Base-by-base conservation (phyloP, 352 stramenopile genomes). In the Blastocystis sp. region DNA sequence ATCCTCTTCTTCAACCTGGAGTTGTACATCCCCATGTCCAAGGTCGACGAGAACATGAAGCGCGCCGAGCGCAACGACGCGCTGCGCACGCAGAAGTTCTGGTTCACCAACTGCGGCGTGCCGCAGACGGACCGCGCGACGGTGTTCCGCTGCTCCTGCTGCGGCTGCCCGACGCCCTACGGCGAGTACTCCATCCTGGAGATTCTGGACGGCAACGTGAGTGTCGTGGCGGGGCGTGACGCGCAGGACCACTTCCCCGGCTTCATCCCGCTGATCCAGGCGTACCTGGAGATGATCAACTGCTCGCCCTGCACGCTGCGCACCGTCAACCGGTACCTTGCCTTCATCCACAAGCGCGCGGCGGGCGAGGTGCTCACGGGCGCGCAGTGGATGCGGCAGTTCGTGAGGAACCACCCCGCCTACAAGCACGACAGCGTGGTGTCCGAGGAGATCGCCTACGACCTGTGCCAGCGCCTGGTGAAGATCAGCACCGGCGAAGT, bases 1-100 rank as follows among this genome's bases (percentile, higher is more conserved):
- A 98, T 99, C 84, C 93, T 99, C 57, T 98, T 96, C 54, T 99
- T 99, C 90, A 97, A 99, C 90, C 90, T 99, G 43, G 98, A 98
- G 90, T 89, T 99, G 24, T 99, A 99, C 92, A 97, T 98, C 78
- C 97, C 97, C 60, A 91, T 99, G 38, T 98, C 95, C 74, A 96
- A 97, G 87, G 93, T 97, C 19, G 94, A 99, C 92, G 96, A 98
- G 80, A 99, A 99, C 91, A 98, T 99, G 96, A 94, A 98, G 91
- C 92, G 95, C 48, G 97, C 97, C 17, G 96, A 99, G 91, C 93
- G 92, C 60, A 92, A 97, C 57, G 97, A 98, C 91, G 95, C 96
- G 28, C 92, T 95, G 19, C 90, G 95, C 38, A 95, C 96, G 76
- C 93, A 98, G 87, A 97, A 98, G 89, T 99, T 99, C 89, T 98